Evolutionary conservation across 306 rosid species (phyloP).

Genomic region (Begonia masoniana): DNA sequence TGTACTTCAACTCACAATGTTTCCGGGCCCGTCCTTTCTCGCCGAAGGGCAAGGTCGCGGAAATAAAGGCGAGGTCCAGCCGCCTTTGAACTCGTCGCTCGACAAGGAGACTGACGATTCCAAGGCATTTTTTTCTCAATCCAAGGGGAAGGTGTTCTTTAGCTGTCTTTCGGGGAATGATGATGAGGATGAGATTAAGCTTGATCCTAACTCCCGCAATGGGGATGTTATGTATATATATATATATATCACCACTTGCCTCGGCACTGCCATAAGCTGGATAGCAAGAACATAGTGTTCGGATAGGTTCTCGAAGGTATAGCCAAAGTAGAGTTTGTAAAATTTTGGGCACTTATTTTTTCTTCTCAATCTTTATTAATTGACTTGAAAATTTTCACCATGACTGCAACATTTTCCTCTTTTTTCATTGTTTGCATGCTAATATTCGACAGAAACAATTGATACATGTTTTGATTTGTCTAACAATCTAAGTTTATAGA

Average conservation of each 20-base stretch:
- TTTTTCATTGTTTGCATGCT: background rate
- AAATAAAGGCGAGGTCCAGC: constrained; percentile 71
- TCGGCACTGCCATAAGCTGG: constrained; percentile 76
- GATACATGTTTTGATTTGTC: background rate
- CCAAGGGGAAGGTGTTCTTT: constrained; percentile 68
- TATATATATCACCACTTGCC: constrained; percentile 57
- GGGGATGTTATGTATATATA: constrained; percentile 14
- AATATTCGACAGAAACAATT: background rate
- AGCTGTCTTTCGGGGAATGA: constrained; percentile 69
- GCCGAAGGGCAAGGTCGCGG: constrained; percentile 79
- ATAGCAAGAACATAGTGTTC: constrained; percentile 60
- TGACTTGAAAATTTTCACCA: too few relatives aligned
- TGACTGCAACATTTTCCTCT: too few relatives aligned
- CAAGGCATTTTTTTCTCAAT: constrained; percentile 34
- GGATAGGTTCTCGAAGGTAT: constrained; percentile 81
- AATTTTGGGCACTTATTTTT: too few relatives aligned
- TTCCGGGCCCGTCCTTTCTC: constrained; percentile 27
- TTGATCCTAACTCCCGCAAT: constrained; percentile 53
- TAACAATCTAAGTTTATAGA: too few relatives aligned
- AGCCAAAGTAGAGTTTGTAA: too few relatives aligned
- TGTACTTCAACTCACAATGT: too few relatives aligned
- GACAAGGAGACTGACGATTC: constrained; percentile 60
- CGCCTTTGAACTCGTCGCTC: constrained; percentile 35
- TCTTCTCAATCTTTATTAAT: too few relatives aligned
- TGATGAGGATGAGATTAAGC: constrained; percentile 56